Evolutionary conservation across 345 rosid genomes (phyloP).

Genomic region (Salix viminalis): DNA sequence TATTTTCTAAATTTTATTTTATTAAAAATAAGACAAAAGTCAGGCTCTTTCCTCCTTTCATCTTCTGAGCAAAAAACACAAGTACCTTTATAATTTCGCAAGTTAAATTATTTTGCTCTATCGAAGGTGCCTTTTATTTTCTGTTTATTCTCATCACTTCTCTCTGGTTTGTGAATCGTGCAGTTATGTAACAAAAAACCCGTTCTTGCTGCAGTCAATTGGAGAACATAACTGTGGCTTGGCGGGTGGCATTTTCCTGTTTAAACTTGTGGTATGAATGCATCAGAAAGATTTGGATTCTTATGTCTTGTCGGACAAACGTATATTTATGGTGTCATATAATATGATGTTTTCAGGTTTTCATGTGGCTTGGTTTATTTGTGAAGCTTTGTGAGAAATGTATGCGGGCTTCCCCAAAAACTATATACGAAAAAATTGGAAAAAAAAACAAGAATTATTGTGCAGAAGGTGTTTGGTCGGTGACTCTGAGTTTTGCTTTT

Average conservation of each 20-base stretch:
- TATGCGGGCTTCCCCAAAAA: slow-evolving; percentile 36
- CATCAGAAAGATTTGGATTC: neutral
- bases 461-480: slow-evolving; percentile 35
- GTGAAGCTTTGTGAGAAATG: slow-evolving; percentile 41
- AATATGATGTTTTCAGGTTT: slow-evolving; percentile 36
- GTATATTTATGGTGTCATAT: neutral
- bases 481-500: slow-evolving; percentile 22
- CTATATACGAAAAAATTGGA: slow-evolving; percentile 19
- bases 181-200: slow-evolving; percentile 48
- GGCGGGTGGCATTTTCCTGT: slow-evolving; percentile 57
- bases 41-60: neutral
- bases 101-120: neutral
- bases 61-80: neutral
- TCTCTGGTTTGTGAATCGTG: neutral
- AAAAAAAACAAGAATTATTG: slow-evolving; percentile 24
- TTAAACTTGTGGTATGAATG: slow-evolving; percentile 48
- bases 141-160: neutral
- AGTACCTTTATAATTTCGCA: neutral
- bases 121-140: neutral
- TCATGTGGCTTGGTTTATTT: slow-evolving; percentile 42
- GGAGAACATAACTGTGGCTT: slow-evolving; percentile 46
- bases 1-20: no score
- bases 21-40: no score
- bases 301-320: neutral
- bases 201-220: slow-evolving; percentile 56